Evolutionary conservation across 1,284 basidiomycete species (phyloP).

Genomic region (Leccinum huronense): DNA sequence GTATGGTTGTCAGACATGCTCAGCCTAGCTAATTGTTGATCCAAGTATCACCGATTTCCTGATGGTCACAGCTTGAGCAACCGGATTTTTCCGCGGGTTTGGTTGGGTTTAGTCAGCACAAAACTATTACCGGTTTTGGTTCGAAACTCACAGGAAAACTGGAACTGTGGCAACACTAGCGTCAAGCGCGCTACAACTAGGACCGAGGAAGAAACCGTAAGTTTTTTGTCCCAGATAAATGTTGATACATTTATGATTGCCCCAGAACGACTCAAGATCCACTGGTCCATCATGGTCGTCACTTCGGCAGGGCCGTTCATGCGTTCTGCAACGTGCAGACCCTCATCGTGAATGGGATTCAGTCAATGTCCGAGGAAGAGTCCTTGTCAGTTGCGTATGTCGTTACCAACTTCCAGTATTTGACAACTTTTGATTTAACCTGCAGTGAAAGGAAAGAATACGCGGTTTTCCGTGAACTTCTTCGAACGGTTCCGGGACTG

Average conservation of each 20-base stretch:
- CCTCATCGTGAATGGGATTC: not conserved
- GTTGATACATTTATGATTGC: not conserved
- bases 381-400: not conserved
- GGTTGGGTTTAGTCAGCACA: no score
- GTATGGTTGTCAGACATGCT: no score
- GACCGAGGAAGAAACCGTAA: not conserved
- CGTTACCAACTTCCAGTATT: not conserved
- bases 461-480: not conserved
- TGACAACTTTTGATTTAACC: not conserved
- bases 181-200: not conserved
- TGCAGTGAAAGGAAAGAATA: not conserved
- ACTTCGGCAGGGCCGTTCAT: not conserved
- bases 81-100: no score
- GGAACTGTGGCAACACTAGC: not conserved
- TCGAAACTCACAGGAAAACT: no score
- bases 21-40: no score
- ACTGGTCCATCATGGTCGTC: not conserved
- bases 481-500: not conserved
- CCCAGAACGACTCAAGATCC: not conserved
- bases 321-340: not conserved
- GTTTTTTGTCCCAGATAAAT: not conserved
- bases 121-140: no score
- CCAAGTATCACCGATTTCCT: no score
- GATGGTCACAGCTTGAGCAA: no score
- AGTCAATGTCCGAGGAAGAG: not conserved